Evolutionary conservation across 352 stramenopile species (phyloP), one percentile per base, ranked within the genome.

Genomic region (Pythium monospermum): DNA sequence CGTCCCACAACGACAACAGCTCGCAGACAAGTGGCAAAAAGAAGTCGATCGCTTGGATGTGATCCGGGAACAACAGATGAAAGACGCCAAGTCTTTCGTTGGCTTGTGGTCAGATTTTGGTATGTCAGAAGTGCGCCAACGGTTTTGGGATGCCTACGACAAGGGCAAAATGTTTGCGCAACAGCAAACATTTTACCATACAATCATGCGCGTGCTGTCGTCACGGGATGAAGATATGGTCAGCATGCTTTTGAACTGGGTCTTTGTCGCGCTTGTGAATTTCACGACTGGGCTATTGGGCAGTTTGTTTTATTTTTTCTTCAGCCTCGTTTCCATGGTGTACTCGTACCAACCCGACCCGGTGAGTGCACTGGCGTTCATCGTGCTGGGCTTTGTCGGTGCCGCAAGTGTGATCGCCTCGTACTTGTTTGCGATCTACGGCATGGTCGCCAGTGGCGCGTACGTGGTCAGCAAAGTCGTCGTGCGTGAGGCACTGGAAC

Each of bases 181-280:
- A 58, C 81, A 91, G 57, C 81, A 91, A 56, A 92, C 83, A 28
- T 92, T 94, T 50, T 94, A 91, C 57, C 69, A 91, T 64, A 83
- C 92, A 72, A 63, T 94, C 54, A 68, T 92, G 60, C 71, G 64
- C 11, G 76, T 92, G 45, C 61, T 94, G 8, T 65, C 78, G 25
- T 51, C 71, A 12, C 71, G 79, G 16, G 76, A 92, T 60, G 81
- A 92, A 49, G 83, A 94, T 39, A 30, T 92, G 8, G 10, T 90
- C 40, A 86, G 78, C 41, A 85, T 76, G 65, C 48, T 92, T 28
- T 57, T 94, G 23, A 88, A 92, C 56, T 94, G 83, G 83, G 59
- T 92, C 36, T 83, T 94, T 26, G 74, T 89, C 21, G 75, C 82
- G 25, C 53, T 94, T 33, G 83, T 84, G 55, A 94, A 94, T 64